A percentile compares a stretch with the other conserved stretches of the same genome.
These are phyloP conservation scores for Backusella parvicylindrica DNA, from an alignment of 192 early-diverging fungal species.

Conservation along the genomic window DNA sequence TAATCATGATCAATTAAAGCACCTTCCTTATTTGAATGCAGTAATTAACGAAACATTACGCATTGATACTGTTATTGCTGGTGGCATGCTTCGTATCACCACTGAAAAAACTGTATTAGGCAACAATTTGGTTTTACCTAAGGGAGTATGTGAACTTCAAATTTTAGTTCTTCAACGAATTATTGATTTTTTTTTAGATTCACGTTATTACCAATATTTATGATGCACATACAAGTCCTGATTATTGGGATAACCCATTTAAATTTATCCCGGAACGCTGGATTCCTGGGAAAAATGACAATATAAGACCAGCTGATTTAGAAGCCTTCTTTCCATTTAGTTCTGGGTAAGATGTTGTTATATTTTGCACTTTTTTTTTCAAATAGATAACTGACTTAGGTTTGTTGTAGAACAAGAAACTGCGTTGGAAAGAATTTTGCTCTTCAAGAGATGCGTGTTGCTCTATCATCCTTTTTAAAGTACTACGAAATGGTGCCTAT, in stretches of 20 bases:
- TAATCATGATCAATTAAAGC: constrained; percentile 33
- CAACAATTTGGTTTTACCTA: constrained; percentile 37
- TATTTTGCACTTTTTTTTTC: not conserved
- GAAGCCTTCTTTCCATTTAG: constrained; percentile 49
- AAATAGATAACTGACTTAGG: not conserved
- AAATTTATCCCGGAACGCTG: constrained; percentile 34
- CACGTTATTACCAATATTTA: constrained; percentile 2
- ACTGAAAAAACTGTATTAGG: constrained; percentile 38
- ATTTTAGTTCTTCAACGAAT: not conserved
- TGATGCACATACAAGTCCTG: constrained; percentile 8
- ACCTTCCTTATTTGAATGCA: constrained; percentile 49
- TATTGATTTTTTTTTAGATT: not conserved
- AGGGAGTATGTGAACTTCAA: constrained; percentile 19
- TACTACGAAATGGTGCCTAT: constrained; percentile 42
- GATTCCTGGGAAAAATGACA: not conserved
- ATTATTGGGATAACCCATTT: constrained; percentile 21
- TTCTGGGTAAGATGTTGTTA: constrained; percentile 26
- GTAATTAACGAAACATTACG: constrained; percentile 53
- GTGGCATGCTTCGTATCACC: constrained; percentile 37
- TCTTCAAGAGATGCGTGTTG: constrained; percentile 46
- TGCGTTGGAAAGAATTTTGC: constrained; percentile 55
- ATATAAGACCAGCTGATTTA: constrained; percentile 23
- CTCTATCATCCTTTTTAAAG: constrained; percentile 39
- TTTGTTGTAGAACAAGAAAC: constrained; percentile 31
- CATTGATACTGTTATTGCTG: constrained; percentile 35